A percentile compares a stretch with the other conserved stretches of the same genome.
Evolutionary conservation across 345 rosid genomes (phyloP).

Genomic region (Citrus hindsii): DNA sequence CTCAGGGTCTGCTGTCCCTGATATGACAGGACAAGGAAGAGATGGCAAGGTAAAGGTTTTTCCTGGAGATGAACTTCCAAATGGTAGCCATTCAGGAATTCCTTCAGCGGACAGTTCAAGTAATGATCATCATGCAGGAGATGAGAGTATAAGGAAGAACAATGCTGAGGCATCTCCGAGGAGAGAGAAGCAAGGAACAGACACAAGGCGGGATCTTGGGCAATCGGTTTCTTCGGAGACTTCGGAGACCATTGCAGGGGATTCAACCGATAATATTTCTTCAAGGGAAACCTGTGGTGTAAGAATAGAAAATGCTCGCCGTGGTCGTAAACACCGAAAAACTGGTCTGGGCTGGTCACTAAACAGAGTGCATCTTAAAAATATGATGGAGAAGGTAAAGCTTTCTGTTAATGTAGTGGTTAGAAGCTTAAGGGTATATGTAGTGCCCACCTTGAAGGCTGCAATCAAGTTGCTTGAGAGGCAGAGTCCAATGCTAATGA

Average conservation of each 20-base stretch:
- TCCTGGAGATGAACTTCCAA: constrained; percentile 41
- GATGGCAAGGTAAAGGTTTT: constrained; percentile 37
- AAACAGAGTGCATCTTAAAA: constrained; percentile 44
- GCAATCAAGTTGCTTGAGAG: constrained; percentile 57
- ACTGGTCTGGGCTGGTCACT: constrained; percentile 33
- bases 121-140: constrained; percentile 22
- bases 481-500: constrained; percentile 48
- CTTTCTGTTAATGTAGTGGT: constrained; percentile 42
- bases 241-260: constrained; percentile 23
- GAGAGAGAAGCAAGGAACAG: constrained; percentile 38
- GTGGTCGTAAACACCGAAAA: constrained; percentile 33
- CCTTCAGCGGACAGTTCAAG: constrained; percentile 12
- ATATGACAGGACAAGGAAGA: constrained; percentile 41
- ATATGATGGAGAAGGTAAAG: constrained; percentile 38
- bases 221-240: constrained; percentile 31
- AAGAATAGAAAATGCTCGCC: constrained; percentile 33
- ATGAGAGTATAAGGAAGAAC: constrained; percentile 29
- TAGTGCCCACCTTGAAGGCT: constrained; percentile 32
- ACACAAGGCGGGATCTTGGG: constrained; percentile 20
- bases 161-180: constrained; percentile 23
- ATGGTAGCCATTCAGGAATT: constrained; percentile 37
- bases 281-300: constrained; percentile 22
- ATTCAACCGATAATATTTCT: constrained; percentile 33
- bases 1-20: constrained; percentile 27
- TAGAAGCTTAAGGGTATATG: constrained; percentile 42